Evolutionary conservation across 257 asterid genomes (phyloP).

Genomic region (Solanum medicagineum): DNA sequence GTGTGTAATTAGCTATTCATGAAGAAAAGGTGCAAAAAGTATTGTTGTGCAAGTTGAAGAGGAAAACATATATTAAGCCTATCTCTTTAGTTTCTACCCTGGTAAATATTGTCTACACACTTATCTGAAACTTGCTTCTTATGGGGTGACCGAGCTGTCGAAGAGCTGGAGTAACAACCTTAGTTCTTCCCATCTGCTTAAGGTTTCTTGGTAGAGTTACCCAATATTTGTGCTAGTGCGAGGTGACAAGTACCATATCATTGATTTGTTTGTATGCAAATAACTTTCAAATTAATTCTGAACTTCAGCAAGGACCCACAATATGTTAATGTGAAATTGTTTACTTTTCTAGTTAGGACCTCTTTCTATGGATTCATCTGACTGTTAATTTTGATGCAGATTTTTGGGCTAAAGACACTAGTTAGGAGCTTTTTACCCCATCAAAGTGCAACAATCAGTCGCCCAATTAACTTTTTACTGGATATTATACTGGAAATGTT

Average conservation of each 20-base stretch:
- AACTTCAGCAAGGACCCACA: background rate
- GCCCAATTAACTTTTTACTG: constrained; percentile 44
- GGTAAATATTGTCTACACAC: background rate
- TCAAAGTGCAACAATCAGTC: constrained; percentile 19
- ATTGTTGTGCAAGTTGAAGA: background rate
- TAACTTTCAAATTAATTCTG: background rate
- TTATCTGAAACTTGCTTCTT: background rate
- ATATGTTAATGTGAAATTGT: background rate
- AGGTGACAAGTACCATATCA: background rate
- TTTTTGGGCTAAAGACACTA: constrained; percentile 74
- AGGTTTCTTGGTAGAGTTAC: background rate
- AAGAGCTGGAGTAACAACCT: background rate
- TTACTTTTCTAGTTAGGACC: background rate
- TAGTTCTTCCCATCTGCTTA: background rate
- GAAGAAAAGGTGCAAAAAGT: background rate
- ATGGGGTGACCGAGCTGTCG: background rate
- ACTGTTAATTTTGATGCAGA: constrained; percentile 24
- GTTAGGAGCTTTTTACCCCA: constrained; percentile 72
- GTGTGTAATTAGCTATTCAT: background rate
- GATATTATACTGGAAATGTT: constrained; percentile 52
- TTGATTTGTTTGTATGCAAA: background rate
- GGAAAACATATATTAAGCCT: background rate
- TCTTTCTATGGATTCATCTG: background rate
- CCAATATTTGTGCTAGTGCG: background rate
- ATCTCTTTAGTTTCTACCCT: background rate